These are phyloP conservation scores for Corylus americana DNA, from an alignment of 306 rosid species.

Conservation along the genomic window DNA sequence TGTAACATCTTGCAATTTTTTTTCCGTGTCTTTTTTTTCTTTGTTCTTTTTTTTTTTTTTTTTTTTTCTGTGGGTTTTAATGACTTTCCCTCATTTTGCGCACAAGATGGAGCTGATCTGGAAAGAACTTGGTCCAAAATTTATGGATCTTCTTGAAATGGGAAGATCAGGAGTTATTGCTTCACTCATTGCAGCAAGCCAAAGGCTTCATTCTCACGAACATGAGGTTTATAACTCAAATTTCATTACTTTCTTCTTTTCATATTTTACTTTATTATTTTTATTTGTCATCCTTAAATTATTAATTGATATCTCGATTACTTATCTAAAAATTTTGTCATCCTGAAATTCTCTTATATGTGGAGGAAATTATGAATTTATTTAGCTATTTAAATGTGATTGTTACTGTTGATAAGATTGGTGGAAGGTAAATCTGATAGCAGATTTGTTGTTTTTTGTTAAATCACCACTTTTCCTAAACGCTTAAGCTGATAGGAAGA, in stretches of 20 bases:
- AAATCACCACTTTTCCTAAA: too few relatives aligned
- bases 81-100: constrained; percentile 21
- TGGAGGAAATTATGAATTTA: not conserved
- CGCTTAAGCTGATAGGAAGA: too few relatives aligned
- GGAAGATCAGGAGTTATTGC: constrained; percentile 94
- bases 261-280: not conserved
- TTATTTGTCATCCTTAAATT: constrained; percentile 16
- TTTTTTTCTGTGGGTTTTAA: not conserved
- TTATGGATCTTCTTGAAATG: constrained; percentile 69
- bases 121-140: constrained; percentile 78
- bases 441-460: constrained; percentile 2
- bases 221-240: constrained; percentile 51
- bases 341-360: constrained; percentile 16
- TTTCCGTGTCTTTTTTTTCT: constrained; percentile 9
- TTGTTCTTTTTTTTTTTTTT: too few relatives aligned
- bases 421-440: not conserved
- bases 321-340: not conserved
- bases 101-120: constrained; percentile 75
- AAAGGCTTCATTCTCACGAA: constrained; percentile 75
- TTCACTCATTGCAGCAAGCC: constrained; percentile 73
- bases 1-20: constrained; percentile 5
- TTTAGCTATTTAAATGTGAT: not conserved
- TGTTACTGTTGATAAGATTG: not conserved
- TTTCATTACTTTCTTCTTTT: constrained; percentile 21
- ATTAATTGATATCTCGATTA: too few relatives aligned